Evolutionary conservation across 306 rosid genomes (phyloP).

Genomic region (Elaeagnus macrophylla): DNA sequence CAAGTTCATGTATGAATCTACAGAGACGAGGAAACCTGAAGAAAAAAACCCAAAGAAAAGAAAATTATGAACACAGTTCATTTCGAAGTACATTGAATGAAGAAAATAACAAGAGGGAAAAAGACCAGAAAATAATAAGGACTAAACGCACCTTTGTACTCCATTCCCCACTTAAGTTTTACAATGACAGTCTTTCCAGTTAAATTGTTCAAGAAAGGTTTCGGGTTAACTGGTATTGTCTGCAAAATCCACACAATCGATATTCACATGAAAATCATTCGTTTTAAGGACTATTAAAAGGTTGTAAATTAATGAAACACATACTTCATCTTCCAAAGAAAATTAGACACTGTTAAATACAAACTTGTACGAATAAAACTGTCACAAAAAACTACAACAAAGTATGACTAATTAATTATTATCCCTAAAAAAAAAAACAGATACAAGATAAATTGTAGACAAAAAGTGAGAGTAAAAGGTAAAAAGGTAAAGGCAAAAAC

Average conservation of each 20-base stretch:
- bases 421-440: background rate
- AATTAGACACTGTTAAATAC: background rate
- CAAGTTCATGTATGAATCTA: constrained; percentile 52
- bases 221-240: constrained; percentile 53
- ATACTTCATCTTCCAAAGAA: background rate
- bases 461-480: too few species aligned
- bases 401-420: background rate
- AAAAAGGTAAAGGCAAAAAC: background rate
- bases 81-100: background rate
- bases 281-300: background rate
- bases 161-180: constrained; percentile 58
- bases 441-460: background rate
- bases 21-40: constrained; percentile 47
- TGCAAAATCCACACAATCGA: constrained; percentile 14
- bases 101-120: background rate
- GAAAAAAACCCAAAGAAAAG: background rate
- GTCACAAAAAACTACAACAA: background rate
- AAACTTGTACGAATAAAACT: background rate
- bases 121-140: background rate
- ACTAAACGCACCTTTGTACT: constrained; percentile 39
- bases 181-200: constrained; percentile 49
- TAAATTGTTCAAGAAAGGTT: constrained; percentile 54
- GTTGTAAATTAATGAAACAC: background rate
- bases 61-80: background rate
- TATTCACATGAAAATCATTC: background rate